Evolutionary conservation across 2,329 filamentous ascomycete species (phyloP), one percentile per base, ranked within the genome.

Genomic region (Aureobasidium lini): DNA sequence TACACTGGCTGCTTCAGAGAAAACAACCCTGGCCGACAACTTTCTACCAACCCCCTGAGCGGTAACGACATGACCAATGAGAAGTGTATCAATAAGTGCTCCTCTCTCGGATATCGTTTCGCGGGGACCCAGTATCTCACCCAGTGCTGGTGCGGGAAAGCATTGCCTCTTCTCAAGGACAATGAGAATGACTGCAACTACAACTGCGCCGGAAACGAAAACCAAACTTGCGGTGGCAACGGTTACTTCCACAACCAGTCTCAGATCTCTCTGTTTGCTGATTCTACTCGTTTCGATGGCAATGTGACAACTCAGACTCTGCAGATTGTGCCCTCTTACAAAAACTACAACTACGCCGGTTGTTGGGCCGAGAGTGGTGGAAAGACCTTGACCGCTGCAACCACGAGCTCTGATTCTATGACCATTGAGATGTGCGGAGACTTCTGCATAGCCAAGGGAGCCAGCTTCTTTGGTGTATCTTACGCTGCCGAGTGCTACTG

Each of bases 1-100:
- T 84, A 84, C 60, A 64, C 75, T 1, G 81, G 81, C 3, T 84
- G 82, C 68, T 84, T 73, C 69, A 75, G 75, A 49, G 82, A 84
- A 63, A 81, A 81, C 61, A 83, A 81, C 46, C 81, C 81, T 0
- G 76, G 74, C 11, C 76, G 81, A 10, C 81, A 83, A 64, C 71
- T 84, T 5, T 65, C 75, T 1, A 70, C 62, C 3, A 73, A 76
- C 62, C 60, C 79, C 0, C 76, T 77, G 42, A 69, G 71, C n/a
- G 68, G 71, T n/a, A 61, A 67, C 9, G 68, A 66, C 13, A 79
- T 74, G 68, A 77, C 77, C 2, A 77, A 74, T 28, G 70, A 71
- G 28, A 69, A 71, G 62, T 83, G 79, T 53, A 78, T 82, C 40
- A 68, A 67, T 0, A 68, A 73, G 1, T 82, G 80, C 50, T 58